Conservation (phyloP, 2,329 filamentous ascomycete species). For the Sporothrix brasiliensis region DNA sequence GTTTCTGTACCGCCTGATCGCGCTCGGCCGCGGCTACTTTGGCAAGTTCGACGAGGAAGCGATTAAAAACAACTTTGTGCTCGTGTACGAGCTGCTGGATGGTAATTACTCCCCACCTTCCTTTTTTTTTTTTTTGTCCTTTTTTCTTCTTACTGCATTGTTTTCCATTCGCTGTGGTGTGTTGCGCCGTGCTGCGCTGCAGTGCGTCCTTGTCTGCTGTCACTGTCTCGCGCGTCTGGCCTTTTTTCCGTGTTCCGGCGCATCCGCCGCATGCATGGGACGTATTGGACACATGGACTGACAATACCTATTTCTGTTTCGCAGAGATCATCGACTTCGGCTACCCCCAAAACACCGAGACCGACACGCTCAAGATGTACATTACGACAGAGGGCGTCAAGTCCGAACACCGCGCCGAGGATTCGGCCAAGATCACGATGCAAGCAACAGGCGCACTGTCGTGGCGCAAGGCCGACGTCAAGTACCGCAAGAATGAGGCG, state of each 20-base stretch:
- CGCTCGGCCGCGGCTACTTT: slow-evolving; percentile 93
- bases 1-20: slow-evolving; percentile 90
- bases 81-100: slow-evolving; percentile 96
- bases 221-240: background rate
- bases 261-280: background rate
- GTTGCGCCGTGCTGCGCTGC: background rate
- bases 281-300: background rate
- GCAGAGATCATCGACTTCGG: slow-evolving; percentile 97
- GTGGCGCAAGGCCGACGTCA: slow-evolving; percentile 96
- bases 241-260: background rate
- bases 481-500: slow-evolving; percentile 98
- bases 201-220: background rate
- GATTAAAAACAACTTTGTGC: slow-evolving; percentile 99
- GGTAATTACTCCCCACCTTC: slow-evolving; percentile 54
- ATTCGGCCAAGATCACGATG: slow-evolving; percentile 98
- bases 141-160: too few relatives aligned
- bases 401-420: slow-evolving; percentile 80
- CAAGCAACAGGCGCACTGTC: slow-evolving; percentile 96
- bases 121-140: background rate
- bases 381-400: slow-evolving; percentile 99
- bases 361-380: slow-evolving; percentile 99
- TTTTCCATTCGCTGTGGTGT: background rate
- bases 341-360: slow-evolving; percentile 98
- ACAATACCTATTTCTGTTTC: slow-evolving; percentile 28
- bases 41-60: slow-evolving; percentile 99